Percentiles rank a stretch among this genome's conserved stretches.
Conservation (phyloP, 202 grass and related monocot genomes). For the Digitaria exilis region DNA sequence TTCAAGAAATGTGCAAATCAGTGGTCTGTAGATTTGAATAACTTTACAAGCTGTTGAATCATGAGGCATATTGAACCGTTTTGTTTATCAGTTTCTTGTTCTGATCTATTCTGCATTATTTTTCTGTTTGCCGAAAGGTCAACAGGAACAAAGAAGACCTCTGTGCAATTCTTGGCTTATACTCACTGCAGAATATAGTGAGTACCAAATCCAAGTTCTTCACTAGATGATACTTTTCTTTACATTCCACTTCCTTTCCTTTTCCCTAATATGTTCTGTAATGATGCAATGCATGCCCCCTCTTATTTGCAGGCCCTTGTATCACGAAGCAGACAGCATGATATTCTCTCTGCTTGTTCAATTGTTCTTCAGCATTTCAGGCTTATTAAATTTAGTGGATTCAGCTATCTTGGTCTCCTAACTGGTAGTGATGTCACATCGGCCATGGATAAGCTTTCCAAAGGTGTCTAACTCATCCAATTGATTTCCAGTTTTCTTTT, state of each 20-base stretch:
- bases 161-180: slow-evolving; percentile 77
- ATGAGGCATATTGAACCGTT: not conserved
- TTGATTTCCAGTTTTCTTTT: slow-evolving; percentile 28
- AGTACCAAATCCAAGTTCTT: slow-evolving; percentile 33
- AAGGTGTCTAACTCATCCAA: slow-evolving; percentile 50
- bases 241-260: slow-evolving; percentile 29
- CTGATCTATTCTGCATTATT: slow-evolving; percentile 39
- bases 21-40: slow-evolving; percentile 59
- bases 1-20: slow-evolving; percentile 77
- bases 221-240: slow-evolving; percentile 15
- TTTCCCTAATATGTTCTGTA: slow-evolving; percentile 23
- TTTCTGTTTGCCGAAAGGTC: slow-evolving; percentile 46
- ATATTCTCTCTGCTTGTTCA: slow-evolving; percentile 59
- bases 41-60: not conserved
- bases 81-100: slow-evolving; percentile 24
- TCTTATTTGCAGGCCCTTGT: slow-evolving; percentile 66
- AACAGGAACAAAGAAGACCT: slow-evolving; percentile 65
- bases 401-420: slow-evolving; percentile 75
- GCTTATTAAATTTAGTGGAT: slow-evolving; percentile 69
- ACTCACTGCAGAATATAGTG: slow-evolving; percentile 85
- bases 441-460: slow-evolving; percentile 58
- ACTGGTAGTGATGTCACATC: slow-evolving; percentile 66
- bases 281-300: slow-evolving; percentile 2
- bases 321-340: slow-evolving; percentile 54
- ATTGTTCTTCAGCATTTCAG: slow-evolving; percentile 57